These are phyloP conservation scores for Lepidopterella palustris DNA, from an alignment of 495 filamentous ascomycete species.

Conservation along the genomic window DNA sequence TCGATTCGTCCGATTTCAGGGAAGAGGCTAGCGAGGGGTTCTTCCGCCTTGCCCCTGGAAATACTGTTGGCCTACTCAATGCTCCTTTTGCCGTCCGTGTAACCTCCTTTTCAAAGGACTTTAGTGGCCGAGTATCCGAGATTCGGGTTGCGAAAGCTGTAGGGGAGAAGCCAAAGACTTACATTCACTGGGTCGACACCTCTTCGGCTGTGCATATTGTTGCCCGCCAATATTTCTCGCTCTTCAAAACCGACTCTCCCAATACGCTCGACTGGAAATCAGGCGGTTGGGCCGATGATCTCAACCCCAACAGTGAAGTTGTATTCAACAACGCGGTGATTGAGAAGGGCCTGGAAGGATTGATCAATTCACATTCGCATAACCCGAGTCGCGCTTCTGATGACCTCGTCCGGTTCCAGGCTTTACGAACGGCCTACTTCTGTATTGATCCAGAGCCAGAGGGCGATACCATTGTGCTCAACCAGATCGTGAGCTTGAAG, in stretches of 20 bases:
- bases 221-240: conserved; percentile 71
- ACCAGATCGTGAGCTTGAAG: conserved; percentile 88
- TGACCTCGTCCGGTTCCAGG: conserved; percentile 74
- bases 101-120: conserved; percentile 66
- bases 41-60: conserved; percentile 89
- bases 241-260: conserved; percentile 85
- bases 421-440: conserved; percentile 85
- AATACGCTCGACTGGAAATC: conserved; percentile 50
- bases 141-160: conserved; percentile 48
- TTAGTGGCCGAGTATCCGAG: conserved; percentile 61
- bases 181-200: conserved; percentile 83
- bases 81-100: conserved; percentile 78
- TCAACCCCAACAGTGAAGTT: conserved; percentile 79
- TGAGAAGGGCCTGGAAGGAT: conserved; percentile 78
- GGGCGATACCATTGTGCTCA: conserved; percentile 71
- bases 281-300: conserved; percentile 72
- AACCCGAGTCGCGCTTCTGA: conserved; percentile 67
- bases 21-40: conserved; percentile 73
- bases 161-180: conserved; percentile 62
- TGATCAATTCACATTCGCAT: conserved; percentile 48
- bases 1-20: conserved; percentile 88
- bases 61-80: conserved; percentile 81
- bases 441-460: conserved; percentile 51
- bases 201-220: conserved; percentile 51
- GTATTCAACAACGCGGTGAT: conserved; percentile 72